Evolutionary conservation across 164 flowering plant genomes (phyloP).

Genomic region (Chimonanthus praecox): DNA sequence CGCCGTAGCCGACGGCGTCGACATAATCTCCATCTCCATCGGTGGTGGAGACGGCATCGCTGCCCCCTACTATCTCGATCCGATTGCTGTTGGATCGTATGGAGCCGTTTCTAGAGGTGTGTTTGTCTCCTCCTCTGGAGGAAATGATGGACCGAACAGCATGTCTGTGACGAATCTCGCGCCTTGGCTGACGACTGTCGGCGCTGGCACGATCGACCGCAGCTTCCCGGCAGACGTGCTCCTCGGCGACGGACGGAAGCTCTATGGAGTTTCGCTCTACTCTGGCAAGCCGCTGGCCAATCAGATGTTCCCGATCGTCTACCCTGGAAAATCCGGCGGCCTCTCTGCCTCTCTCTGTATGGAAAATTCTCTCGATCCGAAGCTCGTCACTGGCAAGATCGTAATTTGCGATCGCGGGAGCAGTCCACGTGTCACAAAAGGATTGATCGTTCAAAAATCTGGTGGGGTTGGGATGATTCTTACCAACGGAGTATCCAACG

Average conservation of each 20-base stretch:
- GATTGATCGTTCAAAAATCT: conserved; percentile 33
- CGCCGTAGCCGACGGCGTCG: conserved; percentile 52
- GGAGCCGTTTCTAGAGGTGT: conserved; percentile 38
- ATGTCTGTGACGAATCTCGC: conserved; percentile 32
- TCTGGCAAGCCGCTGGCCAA: conserved; percentile 19
- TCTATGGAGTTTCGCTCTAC: conserved; percentile 42
- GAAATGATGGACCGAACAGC: conserved; percentile 36
- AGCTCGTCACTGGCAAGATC: conserved; percentile 36
- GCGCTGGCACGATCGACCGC: conserved; percentile 53
- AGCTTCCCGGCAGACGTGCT: conserved; percentile 39
- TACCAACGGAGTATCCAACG: conserved; percentile 23
- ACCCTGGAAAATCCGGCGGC: conserved; percentile 18
- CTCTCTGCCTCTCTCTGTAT: conserved; percentile 22
- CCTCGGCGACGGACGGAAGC: conserved; percentile 26
- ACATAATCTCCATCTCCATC: conserved; percentile 39
- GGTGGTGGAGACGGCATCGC: conserved; percentile 14
- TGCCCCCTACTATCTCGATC: conserved; percentile 13
- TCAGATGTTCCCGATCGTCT: conserved; percentile 21
- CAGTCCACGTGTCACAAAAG: conserved; percentile 25
- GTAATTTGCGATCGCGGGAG: conserved; percentile 43
- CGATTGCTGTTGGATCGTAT: conserved; percentile 24
- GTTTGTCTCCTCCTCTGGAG: conserved; percentile 44
- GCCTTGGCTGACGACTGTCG: conserved; percentile 63
- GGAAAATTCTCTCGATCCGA: conserved; percentile 28
- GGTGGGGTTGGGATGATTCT: conserved; percentile 47